These are phyloP conservation scores for Aspergillus quadrilineatus DNA, from an alignment of 2,329 filamentous ascomycete genomes.

Conservation along the genomic window DNA sequence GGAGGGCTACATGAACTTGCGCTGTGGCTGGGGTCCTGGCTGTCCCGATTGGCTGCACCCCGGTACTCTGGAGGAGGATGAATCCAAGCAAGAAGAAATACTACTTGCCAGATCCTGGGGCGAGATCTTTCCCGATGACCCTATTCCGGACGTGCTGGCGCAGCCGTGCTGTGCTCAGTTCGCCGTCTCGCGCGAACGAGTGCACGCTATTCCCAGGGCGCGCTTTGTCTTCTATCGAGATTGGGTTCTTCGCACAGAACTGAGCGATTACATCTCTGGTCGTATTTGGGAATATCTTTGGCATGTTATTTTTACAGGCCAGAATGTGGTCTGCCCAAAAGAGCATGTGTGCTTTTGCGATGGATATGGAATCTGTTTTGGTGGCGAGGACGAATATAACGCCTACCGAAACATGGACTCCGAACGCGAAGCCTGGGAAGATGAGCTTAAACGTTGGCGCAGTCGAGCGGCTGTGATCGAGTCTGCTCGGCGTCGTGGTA, in stretches of 20 bases:
- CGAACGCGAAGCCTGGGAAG: slow-evolving; percentile 40
- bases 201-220: slow-evolving; percentile 53
- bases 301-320: slow-evolving; percentile 61
- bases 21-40: slow-evolving; percentile 58
- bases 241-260: slow-evolving; percentile 59
- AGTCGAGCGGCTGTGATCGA: slow-evolving; percentile 39
- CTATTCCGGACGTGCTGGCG: slow-evolving; percentile 51
- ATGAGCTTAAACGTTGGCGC: slow-evolving; percentile 40
- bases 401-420: slow-evolving; percentile 50
- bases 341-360: slow-evolving; percentile 64
- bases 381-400: slow-evolving; percentile 49
- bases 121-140: slow-evolving; percentile 47
- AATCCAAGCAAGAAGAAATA: slow-evolving; percentile 48
- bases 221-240: slow-evolving; percentile 59
- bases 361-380: slow-evolving; percentile 63
- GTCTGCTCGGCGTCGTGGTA: slow-evolving; percentile 25
- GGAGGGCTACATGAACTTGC: slow-evolving; percentile 60
- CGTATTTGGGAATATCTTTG: slow-evolving; percentile 65
- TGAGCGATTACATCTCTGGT: slow-evolving; percentile 57
- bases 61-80: slow-evolving; percentile 38
- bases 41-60: slow-evolving; percentile 61
- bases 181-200: slow-evolving; percentile 58
- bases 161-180: slow-evolving; percentile 67
- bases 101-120: slow-evolving; percentile 49
- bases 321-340: slow-evolving; percentile 44